These are phyloP conservation scores for button mushroom (Agaricus bisporus) DNA, from an alignment of 768 basidiomycete genomes.

Conservation along the genomic window DNA sequence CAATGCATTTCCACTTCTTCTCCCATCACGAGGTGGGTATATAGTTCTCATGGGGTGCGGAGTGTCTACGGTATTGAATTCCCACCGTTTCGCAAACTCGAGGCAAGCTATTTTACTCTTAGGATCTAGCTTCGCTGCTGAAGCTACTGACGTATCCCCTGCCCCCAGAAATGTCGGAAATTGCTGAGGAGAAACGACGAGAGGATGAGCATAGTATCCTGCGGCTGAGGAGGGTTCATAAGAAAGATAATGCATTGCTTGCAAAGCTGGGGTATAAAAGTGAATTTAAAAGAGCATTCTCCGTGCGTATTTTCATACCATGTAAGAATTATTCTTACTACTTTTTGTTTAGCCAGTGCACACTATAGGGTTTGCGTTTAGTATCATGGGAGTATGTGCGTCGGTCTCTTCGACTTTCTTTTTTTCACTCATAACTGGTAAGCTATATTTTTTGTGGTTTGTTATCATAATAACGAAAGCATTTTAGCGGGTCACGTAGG, in stretches of 20 bases:
- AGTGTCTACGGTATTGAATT: no score
- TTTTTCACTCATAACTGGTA: slow-evolving; percentile 47
- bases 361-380: slow-evolving; percentile 50
- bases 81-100: no score
- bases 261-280: slow-evolving; percentile 50
- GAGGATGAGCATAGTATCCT: background rate
- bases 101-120: no score
- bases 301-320: slow-evolving; percentile 24
- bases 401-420: slow-evolving; percentile 49
- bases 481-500: slow-evolving; percentile 53
- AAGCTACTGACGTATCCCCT: background rate
- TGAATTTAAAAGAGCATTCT: slow-evolving; percentile 56
- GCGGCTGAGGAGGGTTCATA: background rate
- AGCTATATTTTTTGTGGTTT: slow-evolving; percentile 10
- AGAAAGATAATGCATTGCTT: slow-evolving; percentile 9
- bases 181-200: background rate
- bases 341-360: slow-evolving; percentile 33
- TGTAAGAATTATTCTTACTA: background rate
- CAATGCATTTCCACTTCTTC: no score
- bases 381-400: slow-evolving; percentile 55
- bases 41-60: no score
- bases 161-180: background rate
- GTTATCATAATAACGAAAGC: background rate
- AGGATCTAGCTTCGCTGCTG: no score
- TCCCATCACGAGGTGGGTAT: no score